Conservation (phyloP, 2,329 filamentous ascomycete genomes). For the Fusarium floridanum region DNA sequence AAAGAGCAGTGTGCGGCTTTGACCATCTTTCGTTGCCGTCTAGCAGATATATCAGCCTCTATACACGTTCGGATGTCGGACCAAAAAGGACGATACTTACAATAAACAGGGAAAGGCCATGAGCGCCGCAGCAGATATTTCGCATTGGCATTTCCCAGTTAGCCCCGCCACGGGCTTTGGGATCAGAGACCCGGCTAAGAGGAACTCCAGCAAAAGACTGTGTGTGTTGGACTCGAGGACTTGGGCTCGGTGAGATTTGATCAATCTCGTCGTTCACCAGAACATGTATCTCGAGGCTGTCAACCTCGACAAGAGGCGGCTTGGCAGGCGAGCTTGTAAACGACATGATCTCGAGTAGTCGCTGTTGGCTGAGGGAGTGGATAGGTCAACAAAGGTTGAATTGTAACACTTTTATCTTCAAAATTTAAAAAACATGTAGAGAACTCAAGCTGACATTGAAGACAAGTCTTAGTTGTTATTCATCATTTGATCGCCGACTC, state of each 20-base stretch:
- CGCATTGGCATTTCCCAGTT: constrained; percentile 62
- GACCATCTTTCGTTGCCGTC: constrained; percentile 60
- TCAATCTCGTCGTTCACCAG: constrained; percentile 69
- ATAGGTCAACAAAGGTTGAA: neutral
- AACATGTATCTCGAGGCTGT: constrained; percentile 59
- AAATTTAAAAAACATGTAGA: neutral
- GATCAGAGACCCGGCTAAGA: constrained; percentile 50
- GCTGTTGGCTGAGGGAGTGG: neutral
- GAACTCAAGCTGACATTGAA: neutral
- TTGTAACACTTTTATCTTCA: neutral
- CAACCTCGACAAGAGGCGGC: constrained; percentile 17
- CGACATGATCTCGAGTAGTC: neutral
- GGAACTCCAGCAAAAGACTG: constrained; percentile 59
- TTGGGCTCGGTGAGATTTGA: constrained; percentile 61
- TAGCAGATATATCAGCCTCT: constrained; percentile 19
- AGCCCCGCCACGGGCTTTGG: constrained; percentile 55
- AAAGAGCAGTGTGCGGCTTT: constrained; percentile 52
- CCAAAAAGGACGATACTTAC: constrained; percentile 45
- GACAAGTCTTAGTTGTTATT: neutral
- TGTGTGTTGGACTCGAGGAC: constrained; percentile 56
- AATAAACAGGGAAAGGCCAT: constrained; percentile 66
- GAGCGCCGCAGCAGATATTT: constrained; percentile 65
- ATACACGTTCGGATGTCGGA: neutral
- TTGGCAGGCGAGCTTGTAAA: neutral
- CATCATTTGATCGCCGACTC: neutral